Evolutionary conservation across 2,329 filamentous ascomycete genomes (phyloP), one percentile per base, ranked within the genome.

Genomic region (Blastomyces parvus): DNA sequence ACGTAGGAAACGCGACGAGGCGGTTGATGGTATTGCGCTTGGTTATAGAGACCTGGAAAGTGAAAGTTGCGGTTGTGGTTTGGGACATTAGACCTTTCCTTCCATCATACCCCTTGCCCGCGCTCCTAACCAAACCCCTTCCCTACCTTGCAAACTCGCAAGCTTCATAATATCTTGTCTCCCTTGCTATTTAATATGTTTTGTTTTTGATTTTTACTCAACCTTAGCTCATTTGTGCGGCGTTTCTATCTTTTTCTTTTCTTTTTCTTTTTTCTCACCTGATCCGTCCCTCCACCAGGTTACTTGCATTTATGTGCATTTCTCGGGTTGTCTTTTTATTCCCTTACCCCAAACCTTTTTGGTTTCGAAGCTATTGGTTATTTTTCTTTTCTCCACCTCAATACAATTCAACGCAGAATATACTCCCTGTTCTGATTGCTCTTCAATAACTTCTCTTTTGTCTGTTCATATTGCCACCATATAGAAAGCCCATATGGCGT

Each of bases 61-160:
- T 33, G 38, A 62, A 4, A 69, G 67, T 14, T 77, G 75, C 64
- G 73, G 72, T 19, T 73, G 70, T 61, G 72, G 70, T 50, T 67
- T 58, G 27, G 64, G 65, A 44, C 70, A 71, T 62, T 72, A 61
- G 64, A 33, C 9, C 55, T 40, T 46, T 38, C 38, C 17, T 60
- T 55, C 25, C 13, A 22, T 30, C 30, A 30, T 5, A 30, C 30
- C 30, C 30, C 30, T n/a, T 2, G 30, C 30, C 3, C 30, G 30
- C 30, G 8, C 46, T 52, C 63, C 40, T 53, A 27, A 62, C 59
- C 22, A n/a, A 8, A 6, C 30, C 1, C 1, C 46, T 33, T 52
- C 14, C 25, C n/a, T 63, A 2, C 36, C 8, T 2, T n/a, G 38
- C n/a, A 38, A 25, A 42, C 40, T 17, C 33, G 1, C 55, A 38